Percentiles rank a stretch among this genome's conserved stretches.
Evolutionary conservation across 768 basidiomycete species (phyloP).

Genomic region (Boletus pseudo-olivaceus): DNA sequence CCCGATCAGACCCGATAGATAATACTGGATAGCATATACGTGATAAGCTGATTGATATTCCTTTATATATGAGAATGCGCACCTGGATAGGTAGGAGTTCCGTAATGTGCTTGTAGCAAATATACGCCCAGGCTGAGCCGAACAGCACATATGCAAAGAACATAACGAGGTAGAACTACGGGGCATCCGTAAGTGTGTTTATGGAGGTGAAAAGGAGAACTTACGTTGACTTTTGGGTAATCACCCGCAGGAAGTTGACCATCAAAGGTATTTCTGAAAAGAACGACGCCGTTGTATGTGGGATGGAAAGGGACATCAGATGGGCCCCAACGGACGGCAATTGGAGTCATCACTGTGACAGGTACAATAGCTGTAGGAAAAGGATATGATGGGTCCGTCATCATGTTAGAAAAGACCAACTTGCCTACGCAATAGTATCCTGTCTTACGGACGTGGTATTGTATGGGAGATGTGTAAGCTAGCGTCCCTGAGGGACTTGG

Average conservation of each 20-base stretch:
- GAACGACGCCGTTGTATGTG: constrained; percentile 70
- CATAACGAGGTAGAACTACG: constrained; percentile 84
- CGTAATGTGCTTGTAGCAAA: constrained; percentile 75
- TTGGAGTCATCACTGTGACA: constrained; percentile 64
- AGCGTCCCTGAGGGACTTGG: constrained; percentile 50
- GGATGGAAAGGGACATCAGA: constrained; percentile 67
- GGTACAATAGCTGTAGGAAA: constrained; percentile 71
- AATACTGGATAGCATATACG: constrained; percentile 55
- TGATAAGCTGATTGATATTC: constrained; percentile 1
- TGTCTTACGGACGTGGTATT: constrained; percentile 78
- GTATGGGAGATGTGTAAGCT: constrained; percentile 67
- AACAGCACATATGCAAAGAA: constrained; percentile 73
- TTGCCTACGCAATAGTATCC: constrained; percentile 96
- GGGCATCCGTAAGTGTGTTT: background rate
- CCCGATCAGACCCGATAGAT: constrained; percentile 82
- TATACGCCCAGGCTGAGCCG: constrained; percentile 73
- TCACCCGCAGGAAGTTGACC: constrained; percentile 90
- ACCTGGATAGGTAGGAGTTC: constrained; percentile 91
- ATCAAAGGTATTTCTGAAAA: constrained; percentile 85
- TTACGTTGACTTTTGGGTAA: constrained; percentile 94
- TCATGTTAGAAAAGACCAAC: constrained; percentile 28
- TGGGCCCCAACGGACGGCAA: constrained; percentile 33
- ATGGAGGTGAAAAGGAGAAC: constrained; percentile 26
- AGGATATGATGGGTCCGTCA: background rate
- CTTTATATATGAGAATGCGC: constrained; percentile 10